Percentiles rank a stretch among this genome's conserved stretches.
Evolutionary conservation across 2,329 filamentous ascomycete genomes (phyloP).

Genomic region (Fusarium palustre): DNA sequence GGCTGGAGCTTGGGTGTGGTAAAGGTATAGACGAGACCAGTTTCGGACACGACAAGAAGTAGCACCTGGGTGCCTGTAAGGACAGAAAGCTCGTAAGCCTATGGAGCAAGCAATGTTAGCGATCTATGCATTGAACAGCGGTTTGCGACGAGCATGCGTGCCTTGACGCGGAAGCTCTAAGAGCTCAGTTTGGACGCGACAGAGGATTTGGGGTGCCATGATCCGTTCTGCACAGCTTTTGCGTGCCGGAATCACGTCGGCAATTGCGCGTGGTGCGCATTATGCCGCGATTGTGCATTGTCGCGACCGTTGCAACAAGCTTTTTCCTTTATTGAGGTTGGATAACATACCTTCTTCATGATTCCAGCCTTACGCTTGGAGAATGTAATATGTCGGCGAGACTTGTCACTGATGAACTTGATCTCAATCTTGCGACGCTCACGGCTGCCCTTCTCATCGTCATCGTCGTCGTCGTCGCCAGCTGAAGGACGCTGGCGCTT

Average conservation of each 20-base stretch:
- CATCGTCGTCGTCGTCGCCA: slow-evolving; percentile 94
- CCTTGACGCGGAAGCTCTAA: slow-evolving; percentile 6
- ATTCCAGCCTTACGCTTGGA: slow-evolving; percentile 99
- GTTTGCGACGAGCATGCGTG: neutral
- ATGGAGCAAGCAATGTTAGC: slow-evolving; percentile 42
- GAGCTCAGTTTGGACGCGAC: slow-evolving; percentile 26
- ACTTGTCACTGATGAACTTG: slow-evolving; percentile 99
- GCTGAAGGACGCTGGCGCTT: slow-evolving; percentile 88
- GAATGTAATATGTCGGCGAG: slow-evolving; percentile 98
- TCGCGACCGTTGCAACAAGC: slow-evolving; percentile 1
- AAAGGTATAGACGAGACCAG: slow-evolving; percentile 96
- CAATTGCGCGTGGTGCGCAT: slow-evolving; percentile 12
- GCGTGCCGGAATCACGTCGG: neutral
- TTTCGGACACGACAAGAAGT: slow-evolving; percentile 95
- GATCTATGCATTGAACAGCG: neutral
- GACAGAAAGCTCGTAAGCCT: slow-evolving; percentile 98
- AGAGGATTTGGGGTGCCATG: neutral
- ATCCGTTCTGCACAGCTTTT: neutral
- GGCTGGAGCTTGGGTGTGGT: slow-evolving; percentile 98
- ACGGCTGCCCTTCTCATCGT: slow-evolving; percentile 96
- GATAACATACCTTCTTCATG: slow-evolving; percentile 94
- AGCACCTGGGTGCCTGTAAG: slow-evolving; percentile 98
- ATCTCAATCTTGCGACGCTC: slow-evolving; percentile 99
- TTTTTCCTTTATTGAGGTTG: slow-evolving; percentile 5
- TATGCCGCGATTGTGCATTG: neutral